A percentile compares a stretch with the other conserved stretches of the same genome.
Evolutionary conservation across 306 rosid genomes (phyloP).

Genomic region (Acacia confusa): DNA sequence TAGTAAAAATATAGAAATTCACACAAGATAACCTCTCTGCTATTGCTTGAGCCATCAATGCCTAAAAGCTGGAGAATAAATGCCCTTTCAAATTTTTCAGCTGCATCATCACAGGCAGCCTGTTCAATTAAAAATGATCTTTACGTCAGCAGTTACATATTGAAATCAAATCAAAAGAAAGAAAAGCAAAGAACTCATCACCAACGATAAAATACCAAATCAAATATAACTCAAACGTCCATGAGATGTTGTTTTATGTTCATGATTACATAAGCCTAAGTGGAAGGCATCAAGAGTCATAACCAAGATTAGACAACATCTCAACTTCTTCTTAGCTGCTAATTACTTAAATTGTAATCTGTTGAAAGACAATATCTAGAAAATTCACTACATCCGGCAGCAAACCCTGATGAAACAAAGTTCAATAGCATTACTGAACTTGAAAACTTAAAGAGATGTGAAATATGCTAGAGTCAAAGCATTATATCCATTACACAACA

Average conservation of each 20-base stretch:
- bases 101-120: conserved; percentile 78
- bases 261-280: neutral
- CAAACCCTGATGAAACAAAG: neutral
- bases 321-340: neutral
- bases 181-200: neutral
- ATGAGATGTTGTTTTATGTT: neutral
- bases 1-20: neutral
- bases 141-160: conserved; percentile 27
- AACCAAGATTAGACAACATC: neutral
- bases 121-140: conserved; percentile 37
- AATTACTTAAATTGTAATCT: neutral
- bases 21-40: conserved; percentile 72
- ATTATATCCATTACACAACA: neutral
- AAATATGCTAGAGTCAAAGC: neutral
- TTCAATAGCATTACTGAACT: neutral
- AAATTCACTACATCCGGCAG: neutral
- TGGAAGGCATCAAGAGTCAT: neutral
- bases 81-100: conserved; percentile 78
- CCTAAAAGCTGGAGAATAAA: conserved; percentile 73
- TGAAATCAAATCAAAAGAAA: neutral
- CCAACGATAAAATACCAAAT: neutral
- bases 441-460: neutral
- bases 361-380: neutral
- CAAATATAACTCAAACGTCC: neutral
- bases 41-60: conserved; percentile 53